These are phyloP conservation scores for Boeremia lycopersici DNA, from an alignment of 2,329 filamentous ascomycete species.

Conservation along the genomic window DNA sequence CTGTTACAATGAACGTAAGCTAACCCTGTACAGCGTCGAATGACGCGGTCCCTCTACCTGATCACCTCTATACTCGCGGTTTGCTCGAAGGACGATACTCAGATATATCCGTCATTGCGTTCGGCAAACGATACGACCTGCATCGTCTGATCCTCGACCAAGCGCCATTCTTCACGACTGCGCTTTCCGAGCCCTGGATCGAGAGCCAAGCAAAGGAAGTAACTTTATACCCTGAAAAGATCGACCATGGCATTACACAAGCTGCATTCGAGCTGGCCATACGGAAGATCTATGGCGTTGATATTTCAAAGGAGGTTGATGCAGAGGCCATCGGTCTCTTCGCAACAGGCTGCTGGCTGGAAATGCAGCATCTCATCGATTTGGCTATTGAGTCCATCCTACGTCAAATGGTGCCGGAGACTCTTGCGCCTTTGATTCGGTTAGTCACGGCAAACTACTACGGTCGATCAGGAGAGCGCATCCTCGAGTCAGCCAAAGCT, in stretches of 20 bases:
- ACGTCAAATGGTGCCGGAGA: slow-evolving; percentile 59
- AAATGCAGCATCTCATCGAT: slow-evolving; percentile 63
- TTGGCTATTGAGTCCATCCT: slow-evolving; percentile 60
- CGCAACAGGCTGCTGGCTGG: slow-evolving; percentile 63
- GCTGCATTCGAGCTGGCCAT: slow-evolving; percentile 61
- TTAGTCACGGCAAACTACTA: slow-evolving; percentile 63
- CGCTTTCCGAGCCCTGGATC: slow-evolving; percentile 62
- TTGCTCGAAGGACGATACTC: slow-evolving; percentile 59
- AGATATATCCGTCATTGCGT: slow-evolving; percentile 61
- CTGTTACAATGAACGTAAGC: background rate
- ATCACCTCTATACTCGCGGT: slow-evolving; percentile 60
- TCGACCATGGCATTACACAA: slow-evolving; percentile 60
- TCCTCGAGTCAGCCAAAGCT: slow-evolving; percentile 62
- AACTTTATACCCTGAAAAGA: slow-evolving; percentile 58
- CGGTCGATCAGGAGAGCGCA: slow-evolving; percentile 60
- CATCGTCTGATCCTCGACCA: slow-evolving; percentile 62
- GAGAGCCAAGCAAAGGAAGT: slow-evolving; percentile 61
- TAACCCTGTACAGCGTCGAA: slow-evolving; percentile 36
- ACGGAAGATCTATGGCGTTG: slow-evolving; percentile 60
- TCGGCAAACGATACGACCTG: slow-evolving; percentile 58
- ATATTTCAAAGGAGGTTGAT: slow-evolving; percentile 57
- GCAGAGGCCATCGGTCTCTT: slow-evolving; percentile 60
- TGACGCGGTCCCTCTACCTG: slow-evolving; percentile 53
- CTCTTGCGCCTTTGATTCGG: slow-evolving; percentile 56
- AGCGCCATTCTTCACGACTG: slow-evolving; percentile 61